A percentile compares a stretch with the other conserved stretches of the same genome.
Conservation (phyloP, 495 filamentous ascomycete species). For the Barbatosphaeria neglecta region DNA sequence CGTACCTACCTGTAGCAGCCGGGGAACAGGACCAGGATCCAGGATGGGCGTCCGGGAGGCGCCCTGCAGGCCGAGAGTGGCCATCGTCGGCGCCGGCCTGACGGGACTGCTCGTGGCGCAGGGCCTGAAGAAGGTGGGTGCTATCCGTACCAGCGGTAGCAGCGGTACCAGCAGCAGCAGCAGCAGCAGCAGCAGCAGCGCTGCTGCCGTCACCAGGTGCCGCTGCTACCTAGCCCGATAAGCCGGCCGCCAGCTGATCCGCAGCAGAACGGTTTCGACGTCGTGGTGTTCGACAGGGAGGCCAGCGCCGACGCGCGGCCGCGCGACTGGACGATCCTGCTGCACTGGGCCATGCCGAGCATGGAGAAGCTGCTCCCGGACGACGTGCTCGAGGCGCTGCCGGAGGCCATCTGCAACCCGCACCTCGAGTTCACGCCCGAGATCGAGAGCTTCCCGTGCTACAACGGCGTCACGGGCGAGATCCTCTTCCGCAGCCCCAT, state of each 20-base stretch:
- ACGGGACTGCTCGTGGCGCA: conserved; percentile 39
- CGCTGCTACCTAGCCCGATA: too few species aligned
- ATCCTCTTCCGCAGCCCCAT: conserved; percentile 21
- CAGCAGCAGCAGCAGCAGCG: too few species aligned
- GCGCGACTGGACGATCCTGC: conserved; percentile 45
- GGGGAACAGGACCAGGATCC: too few species aligned
- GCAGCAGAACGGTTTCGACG: conserved; percentile 34
- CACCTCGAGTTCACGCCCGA: conserved; percentile 18
- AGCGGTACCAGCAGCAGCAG: too few species aligned
- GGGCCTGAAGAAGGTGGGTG: conserved; percentile 27
- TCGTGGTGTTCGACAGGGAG: conserved; percentile 38
- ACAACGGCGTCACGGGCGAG: conserved; percentile 40
- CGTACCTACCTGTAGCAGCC: too few species aligned
- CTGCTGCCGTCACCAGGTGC: not conserved
- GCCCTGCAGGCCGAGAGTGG: conserved; percentile 13
- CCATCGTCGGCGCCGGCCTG: conserved; percentile 37
- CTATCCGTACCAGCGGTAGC: too few species aligned
- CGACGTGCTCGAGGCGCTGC: conserved; percentile 21
- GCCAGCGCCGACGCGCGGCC: conserved; percentile 20
- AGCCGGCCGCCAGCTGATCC: not conserved
- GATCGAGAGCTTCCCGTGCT: conserved; percentile 24
- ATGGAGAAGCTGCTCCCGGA: conserved; percentile 19
- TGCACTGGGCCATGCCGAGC: conserved; percentile 39
- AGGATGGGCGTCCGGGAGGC: too few species aligned
- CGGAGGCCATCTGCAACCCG: conserved; percentile 28